Base-by-base conservation (phyloP, 768 basidiomycete genomes). In the Leccinum incarnatum region DNA sequence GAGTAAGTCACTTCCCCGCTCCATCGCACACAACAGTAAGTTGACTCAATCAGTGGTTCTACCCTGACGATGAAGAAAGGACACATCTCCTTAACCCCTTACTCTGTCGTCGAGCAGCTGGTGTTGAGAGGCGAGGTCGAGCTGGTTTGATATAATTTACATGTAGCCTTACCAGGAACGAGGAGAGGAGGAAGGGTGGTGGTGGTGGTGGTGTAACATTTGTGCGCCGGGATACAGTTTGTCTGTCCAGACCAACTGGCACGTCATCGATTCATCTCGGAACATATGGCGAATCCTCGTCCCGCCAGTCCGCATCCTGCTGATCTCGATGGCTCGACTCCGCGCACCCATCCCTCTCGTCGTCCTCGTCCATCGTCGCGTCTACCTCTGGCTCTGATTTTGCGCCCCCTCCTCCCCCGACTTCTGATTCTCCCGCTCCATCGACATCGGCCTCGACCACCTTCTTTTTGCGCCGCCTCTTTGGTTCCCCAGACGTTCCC, bases 61-160 rank as follows among this genome's bases (percentile, higher is more conserved):
- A 75, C 81, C 32, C 71, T 93, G 56, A 84, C 89, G 37, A 84
- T 96, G 80, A 78, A 83, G 53, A 89, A 88, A 65, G 92, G 88
- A 9, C 87, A 91, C 59, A 92, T 95, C 56, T 89, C 91, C 45
- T 68, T 96, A 17, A 80, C 89, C 17, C 88, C 87, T 21, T 97
- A 91, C 72, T 77, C 79, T 25, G 80, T 88, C 19, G 85, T 94
- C 5, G 88, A 94, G 64, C 81, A 89, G 36, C 80, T 93, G 12
- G 77, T 94, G 46, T 75, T 78, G 37, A 76, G 86, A 67, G 91
- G 87, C 54, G 85, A 88, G 68, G 87, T 87, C 5, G 89, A 92
- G 70, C 78, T 94, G 34, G 86, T 93, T 47, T 94, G 40, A 76
- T 76, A 63, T 61, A 59, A 60, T 53, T 55, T 59, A 65, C 54